Evolutionary conservation across 2,329 filamentous ascomycete genomes (phyloP).

Genomic region (Cytospora mali): DNA sequence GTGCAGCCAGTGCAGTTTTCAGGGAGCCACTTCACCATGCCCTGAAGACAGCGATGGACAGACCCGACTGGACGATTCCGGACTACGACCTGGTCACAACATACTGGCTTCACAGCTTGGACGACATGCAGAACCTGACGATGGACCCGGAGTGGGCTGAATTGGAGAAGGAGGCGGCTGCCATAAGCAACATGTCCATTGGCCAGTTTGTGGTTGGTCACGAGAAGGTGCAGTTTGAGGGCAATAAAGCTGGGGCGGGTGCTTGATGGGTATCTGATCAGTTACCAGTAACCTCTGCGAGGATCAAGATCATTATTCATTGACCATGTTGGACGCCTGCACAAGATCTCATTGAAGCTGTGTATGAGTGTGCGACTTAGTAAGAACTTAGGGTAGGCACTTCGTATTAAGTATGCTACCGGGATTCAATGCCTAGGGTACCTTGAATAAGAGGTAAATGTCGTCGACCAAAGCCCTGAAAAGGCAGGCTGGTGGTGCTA

Average conservation of each 20-base stretch:
- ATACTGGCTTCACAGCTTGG: conserved; percentile 13
- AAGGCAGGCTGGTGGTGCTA: no score
- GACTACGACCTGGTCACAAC: conserved; percentile 14
- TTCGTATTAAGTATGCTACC: no score
- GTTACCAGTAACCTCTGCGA: no score
- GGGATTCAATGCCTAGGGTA: no score
- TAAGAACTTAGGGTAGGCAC: no score
- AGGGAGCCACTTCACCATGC: conserved; percentile 13
- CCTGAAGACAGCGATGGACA: conserved; percentile 9
- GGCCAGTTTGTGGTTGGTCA: conserved; percentile 15
- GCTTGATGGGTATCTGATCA: no score
- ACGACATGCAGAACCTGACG: conserved; percentile 6
- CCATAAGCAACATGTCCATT: background rate
- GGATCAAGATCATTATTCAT: no score
- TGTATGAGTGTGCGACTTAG: no score
- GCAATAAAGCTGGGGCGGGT: background rate
- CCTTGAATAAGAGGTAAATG: no score
- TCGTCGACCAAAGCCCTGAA: no score
- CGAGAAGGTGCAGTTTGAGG: conserved; percentile 11
- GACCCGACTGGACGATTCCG: conserved; percentile 9
- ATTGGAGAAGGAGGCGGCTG: conserved; percentile 6
- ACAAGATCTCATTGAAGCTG: no score
- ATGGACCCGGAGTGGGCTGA: conserved; percentile 12
- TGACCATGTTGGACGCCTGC: no score
- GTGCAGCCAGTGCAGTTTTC: conserved; percentile 12